Base-by-base conservation (phyloP, 192 early-diverging fungal species). In the Backusella tarrabulga region DNA sequence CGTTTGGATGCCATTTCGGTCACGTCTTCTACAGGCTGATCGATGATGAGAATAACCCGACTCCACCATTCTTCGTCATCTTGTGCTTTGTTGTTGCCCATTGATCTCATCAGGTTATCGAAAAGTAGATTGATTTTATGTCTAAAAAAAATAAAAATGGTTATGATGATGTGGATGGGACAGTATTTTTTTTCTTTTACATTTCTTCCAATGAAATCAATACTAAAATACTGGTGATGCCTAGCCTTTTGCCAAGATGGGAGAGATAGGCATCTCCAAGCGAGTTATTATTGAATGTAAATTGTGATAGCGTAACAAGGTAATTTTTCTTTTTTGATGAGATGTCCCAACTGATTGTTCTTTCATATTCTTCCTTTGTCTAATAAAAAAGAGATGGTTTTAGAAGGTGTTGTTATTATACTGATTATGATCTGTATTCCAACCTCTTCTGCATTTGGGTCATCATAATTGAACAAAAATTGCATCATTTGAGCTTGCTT, bases 361-460 rank as follows among this genome's bases (percentile, higher is more conserved):
- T 71, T 71, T 71, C 69, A 26, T 44, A 44, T 41, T 46, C 69
- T 71, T 44, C 69, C 40, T 44, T 71, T 41, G 69, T 6, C 69
- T 71, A 26, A 29, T 15, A 70, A 40, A 19, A 69, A 40, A 36
- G 41, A 21, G 11, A 70, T 17, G 38, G 36, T 23, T 70, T 32
- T 36, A 70, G 21, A 23, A 40, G 32, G 32, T 32, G 32, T 0
- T 32, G 32, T 71, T 4, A 15, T n/a, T 23, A 17, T n/a, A 42
- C n/a, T 29, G 8, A 40, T 40, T 9, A 12, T 11, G 38, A 67
- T 29, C 19, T 67, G 26, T 67, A 67, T 29, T 71, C 19, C 23
- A 41, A 71, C 70, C 41, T 71, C 41, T 26, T 42, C 23, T 44
- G 70, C 40, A 42, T 35, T 21, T 26, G 70, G 7, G n/a, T 71